Conservation (phyloP, 2,329 filamentous ascomycete genomes). For the Sphaerulina vaccinii region DNA sequence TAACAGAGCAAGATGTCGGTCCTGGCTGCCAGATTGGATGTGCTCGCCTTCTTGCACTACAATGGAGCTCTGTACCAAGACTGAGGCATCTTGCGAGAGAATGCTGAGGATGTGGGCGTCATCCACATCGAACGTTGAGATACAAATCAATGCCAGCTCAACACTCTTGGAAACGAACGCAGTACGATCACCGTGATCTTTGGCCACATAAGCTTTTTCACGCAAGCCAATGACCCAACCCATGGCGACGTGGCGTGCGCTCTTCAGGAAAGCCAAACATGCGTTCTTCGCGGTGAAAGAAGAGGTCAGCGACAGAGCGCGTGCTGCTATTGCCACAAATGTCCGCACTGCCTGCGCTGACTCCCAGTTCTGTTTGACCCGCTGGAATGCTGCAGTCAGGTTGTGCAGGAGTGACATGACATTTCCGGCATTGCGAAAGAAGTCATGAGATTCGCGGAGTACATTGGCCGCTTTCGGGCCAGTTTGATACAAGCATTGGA, state of each 20-base stretch:
- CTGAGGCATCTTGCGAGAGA: constrained; percentile 15
- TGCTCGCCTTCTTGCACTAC: constrained; percentile 23
- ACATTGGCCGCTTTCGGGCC: constrained; percentile 39
- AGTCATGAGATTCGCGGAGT: constrained; percentile 49
- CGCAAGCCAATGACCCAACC: constrained; percentile 54
- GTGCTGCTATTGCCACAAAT: constrained; percentile 25
- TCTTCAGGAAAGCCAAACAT: constrained; percentile 36
- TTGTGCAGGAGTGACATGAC: constrained; percentile 13
- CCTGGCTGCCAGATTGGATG: not conserved
- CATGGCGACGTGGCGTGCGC: constrained; percentile 46
- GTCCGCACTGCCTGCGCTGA: constrained; percentile 26
- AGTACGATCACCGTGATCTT: constrained; percentile 37
- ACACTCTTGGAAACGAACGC: constrained; percentile 42
- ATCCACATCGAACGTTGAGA: constrained; percentile 45
- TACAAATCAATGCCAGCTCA: constrained; percentile 58
- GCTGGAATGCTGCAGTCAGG: constrained; percentile 17
- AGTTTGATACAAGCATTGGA: constrained; percentile 54
- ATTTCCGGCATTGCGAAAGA: constrained; percentile 47
- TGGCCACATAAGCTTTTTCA: constrained; percentile 44
- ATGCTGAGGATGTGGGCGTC: constrained; percentile 21
- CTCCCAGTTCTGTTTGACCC: constrained; percentile 33
- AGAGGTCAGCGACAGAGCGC: constrained; percentile 28
- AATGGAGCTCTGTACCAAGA: constrained; percentile 26
- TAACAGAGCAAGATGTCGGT: not conserved
- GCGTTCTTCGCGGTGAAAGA: not conserved